These are phyloP conservation scores for Saccharomycopsis fermentans DNA, from an alignment of 805 yeast species.

Conservation along the genomic window DNA sequence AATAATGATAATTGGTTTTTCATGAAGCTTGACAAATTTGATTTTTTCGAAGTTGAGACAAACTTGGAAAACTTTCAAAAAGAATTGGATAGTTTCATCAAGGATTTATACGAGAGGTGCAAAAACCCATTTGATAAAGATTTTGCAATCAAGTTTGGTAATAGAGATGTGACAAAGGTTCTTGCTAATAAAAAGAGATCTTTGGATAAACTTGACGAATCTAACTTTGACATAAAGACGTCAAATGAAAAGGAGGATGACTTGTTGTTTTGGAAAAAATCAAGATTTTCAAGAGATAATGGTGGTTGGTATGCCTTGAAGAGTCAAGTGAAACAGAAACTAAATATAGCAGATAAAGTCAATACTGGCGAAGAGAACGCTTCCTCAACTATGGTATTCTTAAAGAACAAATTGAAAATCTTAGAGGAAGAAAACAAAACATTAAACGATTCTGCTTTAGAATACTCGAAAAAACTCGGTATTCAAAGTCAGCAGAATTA, in stretches of 20 bases:
- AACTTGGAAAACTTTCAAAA: neutral
- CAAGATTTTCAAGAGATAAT: constrained; percentile 3
- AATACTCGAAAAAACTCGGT: neutral
- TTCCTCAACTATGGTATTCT: neutral
- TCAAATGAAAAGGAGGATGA: neutral
- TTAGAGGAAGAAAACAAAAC: neutral
- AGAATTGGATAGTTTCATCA: neutral
- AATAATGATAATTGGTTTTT: constrained; percentile 7
- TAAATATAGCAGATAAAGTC: neutral
- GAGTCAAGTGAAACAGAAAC: neutral
- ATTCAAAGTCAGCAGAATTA: neutral
- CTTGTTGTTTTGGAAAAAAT: constrained; percentile 8
- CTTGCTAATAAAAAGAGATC: neutral
- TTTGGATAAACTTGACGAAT: neutral
- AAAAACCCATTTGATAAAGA: neutral
- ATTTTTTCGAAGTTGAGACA: constrained; percentile 1
- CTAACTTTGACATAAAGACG: neutral
- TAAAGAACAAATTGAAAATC: neutral
- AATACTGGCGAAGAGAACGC: neutral
- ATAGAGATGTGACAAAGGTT: constrained; percentile 14
- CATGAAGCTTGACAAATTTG: constrained; percentile 12
- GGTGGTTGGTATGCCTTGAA: constrained; percentile 6
- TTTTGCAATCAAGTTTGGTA: constrained; percentile 16
- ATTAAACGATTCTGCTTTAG: neutral
- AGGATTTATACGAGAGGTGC: neutral